Percentiles rank a stretch among this genome's conserved stretches.
These are phyloP conservation scores for Linanthus parryae DNA, from an alignment of 148 eudicot genomes.

Conservation along the genomic window DNA sequence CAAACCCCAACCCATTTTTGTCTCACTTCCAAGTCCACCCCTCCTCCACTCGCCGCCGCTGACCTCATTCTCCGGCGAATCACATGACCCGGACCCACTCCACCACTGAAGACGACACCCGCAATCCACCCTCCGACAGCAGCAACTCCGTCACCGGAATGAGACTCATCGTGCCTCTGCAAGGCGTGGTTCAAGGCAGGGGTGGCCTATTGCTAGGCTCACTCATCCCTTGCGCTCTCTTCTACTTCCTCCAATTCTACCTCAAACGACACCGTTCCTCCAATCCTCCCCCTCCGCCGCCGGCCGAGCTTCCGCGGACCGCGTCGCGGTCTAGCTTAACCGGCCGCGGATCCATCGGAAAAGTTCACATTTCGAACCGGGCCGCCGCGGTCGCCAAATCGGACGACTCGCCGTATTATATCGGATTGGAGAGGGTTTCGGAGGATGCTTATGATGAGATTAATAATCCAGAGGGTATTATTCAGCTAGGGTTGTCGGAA, in stretches of 20 bases:
- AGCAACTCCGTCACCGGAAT: conserved; percentile 29
- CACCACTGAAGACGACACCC: too few species aligned
- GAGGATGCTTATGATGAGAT: conserved; percentile 42
- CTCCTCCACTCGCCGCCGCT: too few species aligned
- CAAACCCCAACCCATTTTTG: too few species aligned
- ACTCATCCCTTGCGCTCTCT: conserved; percentile 70
- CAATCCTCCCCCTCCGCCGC: too few species aligned
- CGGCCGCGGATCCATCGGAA: conserved; percentile 29
- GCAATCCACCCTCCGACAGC: background rate
- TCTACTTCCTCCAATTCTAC: too few species aligned
- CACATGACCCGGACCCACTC: too few species aligned
- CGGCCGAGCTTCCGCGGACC: too few species aligned
- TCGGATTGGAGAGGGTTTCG: conserved; percentile 50
- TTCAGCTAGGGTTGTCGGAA: conserved; percentile 80
- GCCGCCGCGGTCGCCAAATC: conserved; percentile 41
- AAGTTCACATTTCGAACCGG: conserved; percentile 42
- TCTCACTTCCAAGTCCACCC: too few species aligned
- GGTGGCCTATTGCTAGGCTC: too few species aligned
- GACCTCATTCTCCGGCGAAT: too few species aligned
- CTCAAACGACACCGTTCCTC: too few species aligned
- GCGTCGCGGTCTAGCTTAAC: conserved; percentile 38
- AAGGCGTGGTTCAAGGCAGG: conserved; percentile 76
- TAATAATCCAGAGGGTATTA: conserved; percentile 55
- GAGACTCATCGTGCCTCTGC: conserved; percentile 79
- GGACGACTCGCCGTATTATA: conserved; percentile 51